phyloP scores from a whole-genome alignment of 2,329 filamentous ascomycete species.

The Penicillium sp. region DNA sequence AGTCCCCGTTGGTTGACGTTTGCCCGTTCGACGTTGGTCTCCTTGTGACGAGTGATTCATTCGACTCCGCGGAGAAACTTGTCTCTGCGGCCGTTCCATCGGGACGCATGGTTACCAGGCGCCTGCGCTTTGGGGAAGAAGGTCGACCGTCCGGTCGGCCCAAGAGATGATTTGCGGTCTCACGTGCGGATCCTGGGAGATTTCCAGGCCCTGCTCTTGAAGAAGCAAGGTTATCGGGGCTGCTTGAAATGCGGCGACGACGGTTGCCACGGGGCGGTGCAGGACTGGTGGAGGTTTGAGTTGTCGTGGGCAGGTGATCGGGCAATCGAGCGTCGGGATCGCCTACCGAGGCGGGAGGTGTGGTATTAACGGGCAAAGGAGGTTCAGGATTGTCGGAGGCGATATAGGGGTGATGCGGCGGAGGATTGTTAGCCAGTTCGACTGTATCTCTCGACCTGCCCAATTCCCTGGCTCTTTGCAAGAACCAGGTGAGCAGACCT shows the following conservation, averaged over 20 bases:
- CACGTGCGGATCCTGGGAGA: conserved; percentile 24
- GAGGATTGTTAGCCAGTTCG: conserved; percentile 70
- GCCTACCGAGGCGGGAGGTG: conserved; percentile 38
- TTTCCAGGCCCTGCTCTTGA: conserved; percentile 21
- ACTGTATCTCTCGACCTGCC: conserved; percentile 47
- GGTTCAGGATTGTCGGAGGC: conserved; percentile 64
- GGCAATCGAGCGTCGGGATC: conserved; percentile 20
- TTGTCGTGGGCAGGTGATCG: conserved; percentile 5
- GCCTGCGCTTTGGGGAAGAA: conserved; percentile 56
- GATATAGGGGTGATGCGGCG: conserved; percentile 57
- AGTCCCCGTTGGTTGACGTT: conserved; percentile 40
- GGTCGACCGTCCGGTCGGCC: conserved; percentile 32
- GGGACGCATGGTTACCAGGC: conserved; percentile 60
- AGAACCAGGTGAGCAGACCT: conserved; percentile 47
- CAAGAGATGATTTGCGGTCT: conserved; percentile 25
- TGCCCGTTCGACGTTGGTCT: conserved; percentile 58
- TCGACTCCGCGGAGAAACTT: conserved; percentile 54
- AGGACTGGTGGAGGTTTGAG: conserved; percentile 9
- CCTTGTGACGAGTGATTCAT: conserved; percentile 52
- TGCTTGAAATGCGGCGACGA: conserved; percentile 32
- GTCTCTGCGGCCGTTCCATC: conserved; percentile 56
- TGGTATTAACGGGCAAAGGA: conserved; percentile 51
- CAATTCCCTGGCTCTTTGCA: conserved; percentile 41
- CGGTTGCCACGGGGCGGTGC: conserved; percentile 10
- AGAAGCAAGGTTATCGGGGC: conserved; percentile 26